These are phyloP conservation scores for Chenopodium berlandieri DNA, from an alignment of 148 eudicot species.

Conservation along the genomic window DNA sequence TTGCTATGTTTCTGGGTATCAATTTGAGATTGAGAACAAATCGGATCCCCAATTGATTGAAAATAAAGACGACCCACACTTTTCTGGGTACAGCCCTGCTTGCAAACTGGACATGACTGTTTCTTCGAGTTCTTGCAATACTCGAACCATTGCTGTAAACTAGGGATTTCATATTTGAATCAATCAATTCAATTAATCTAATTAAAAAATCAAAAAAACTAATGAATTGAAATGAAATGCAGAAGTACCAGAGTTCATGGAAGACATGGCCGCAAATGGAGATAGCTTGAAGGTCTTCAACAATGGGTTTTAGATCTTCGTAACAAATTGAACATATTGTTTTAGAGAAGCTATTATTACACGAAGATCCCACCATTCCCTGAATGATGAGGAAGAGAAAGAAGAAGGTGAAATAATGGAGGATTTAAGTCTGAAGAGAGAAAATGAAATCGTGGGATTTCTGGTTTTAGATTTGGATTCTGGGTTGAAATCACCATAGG, in stretches of 20 bases:
- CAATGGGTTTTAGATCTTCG: constrained; percentile 87
- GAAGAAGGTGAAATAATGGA: background rate
- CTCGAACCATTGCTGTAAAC: constrained; percentile 97
- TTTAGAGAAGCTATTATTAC: constrained; percentile 42
- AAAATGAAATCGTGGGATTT: background rate
- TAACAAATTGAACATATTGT: constrained; percentile 92
- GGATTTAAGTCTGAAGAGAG: background rate
- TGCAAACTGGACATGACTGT: constrained; percentile 86
- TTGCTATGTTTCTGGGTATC: constrained; percentile 28
- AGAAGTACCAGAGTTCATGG: constrained; percentile 80
- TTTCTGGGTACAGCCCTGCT: constrained; percentile 61
- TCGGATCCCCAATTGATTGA: constrained; percentile 68
- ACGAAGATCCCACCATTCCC: constrained; percentile 16
- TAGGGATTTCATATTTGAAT: constrained; percentile 34
- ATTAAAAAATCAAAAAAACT: background rate
- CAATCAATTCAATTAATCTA: background rate
- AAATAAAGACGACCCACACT: constrained; percentile 77
- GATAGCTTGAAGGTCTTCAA: constrained; percentile 91
- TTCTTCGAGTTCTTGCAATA: constrained; percentile 65
- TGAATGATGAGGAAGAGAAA: background rate
- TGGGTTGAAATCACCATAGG: constrained; percentile 19
- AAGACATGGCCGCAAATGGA: constrained; percentile 96
- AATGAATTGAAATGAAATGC: background rate
- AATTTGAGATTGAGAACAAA: constrained; percentile 51
- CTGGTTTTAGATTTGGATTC: no score